phyloP scores from a whole-genome alignment of 768 basidiomycete genomes.

The Pisolithus microcarpus region DNA sequence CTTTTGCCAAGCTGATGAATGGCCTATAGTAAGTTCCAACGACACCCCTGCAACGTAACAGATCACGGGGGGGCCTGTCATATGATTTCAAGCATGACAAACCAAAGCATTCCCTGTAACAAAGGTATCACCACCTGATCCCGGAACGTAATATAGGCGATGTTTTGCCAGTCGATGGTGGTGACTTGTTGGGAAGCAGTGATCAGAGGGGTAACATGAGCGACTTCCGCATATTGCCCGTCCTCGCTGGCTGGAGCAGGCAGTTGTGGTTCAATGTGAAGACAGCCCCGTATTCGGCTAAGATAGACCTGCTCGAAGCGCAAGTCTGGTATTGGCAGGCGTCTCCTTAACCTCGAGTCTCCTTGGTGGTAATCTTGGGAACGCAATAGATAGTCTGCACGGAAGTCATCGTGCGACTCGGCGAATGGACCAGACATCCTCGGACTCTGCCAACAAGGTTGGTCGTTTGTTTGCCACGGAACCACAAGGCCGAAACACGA shows the following conservation, averaged over 20 bases:
- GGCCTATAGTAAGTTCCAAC: conserved; percentile 27
- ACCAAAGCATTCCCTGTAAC: conserved; percentile 64
- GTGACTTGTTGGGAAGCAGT: conserved; percentile 30
- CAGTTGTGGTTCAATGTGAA: conserved; percentile 34
- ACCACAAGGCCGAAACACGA: conserved; percentile 14
- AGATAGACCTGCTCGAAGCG: conserved; percentile 72
- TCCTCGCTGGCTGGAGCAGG: conserved; percentile 9
- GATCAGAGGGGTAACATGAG: conserved; percentile 25
- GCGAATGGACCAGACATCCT: conserved; percentile 3
- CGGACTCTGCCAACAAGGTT: no score
- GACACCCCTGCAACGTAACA: conserved; percentile 19
- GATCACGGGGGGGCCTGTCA: not conserved
- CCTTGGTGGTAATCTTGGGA: conserved; percentile 11
- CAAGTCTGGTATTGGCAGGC: conserved; percentile 64
- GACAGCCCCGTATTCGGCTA: conserved; percentile 48
- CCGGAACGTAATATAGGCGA: conserved; percentile 56
- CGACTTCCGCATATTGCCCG: conserved; percentile 13
- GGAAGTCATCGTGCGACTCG: conserved; percentile 14
- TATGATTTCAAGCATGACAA: conserved; percentile 15
- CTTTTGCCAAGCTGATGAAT: conserved; percentile 19
- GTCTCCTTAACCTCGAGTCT: conserved; percentile 21
- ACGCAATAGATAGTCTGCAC: conserved; percentile 14
- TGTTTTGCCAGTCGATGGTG: conserved; percentile 47
- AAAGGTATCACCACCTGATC: conserved; percentile 67
- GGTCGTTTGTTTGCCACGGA: no score